These are phyloP conservation scores for Aegilops longissima DNA, from an alignment of 176 grass and related monocot genomes.

Conservation along the genomic window DNA sequence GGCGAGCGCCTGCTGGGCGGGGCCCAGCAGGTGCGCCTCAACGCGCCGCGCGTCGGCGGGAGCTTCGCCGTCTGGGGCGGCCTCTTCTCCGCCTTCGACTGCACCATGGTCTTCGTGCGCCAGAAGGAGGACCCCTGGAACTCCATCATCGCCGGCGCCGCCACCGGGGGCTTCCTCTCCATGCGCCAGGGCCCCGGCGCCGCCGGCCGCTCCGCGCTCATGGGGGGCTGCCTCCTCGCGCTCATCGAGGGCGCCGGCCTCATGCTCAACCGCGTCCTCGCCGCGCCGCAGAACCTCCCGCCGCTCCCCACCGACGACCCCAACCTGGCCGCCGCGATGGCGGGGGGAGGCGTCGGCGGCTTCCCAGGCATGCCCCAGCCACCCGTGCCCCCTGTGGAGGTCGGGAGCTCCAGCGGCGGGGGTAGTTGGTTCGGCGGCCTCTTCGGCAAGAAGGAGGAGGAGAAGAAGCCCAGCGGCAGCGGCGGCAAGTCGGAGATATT, in stretches of 20 bases:
- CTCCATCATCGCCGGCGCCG: constrained; percentile 91
- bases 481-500: constrained; percentile 70
- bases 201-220: constrained; percentile 59
- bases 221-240: constrained; percentile 79
- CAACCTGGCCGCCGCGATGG: constrained; percentile 28
- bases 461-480: constrained; percentile 37
- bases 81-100: constrained; percentile 97
- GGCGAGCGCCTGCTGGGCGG: constrained; percentile 76
- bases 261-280: constrained; percentile 90
- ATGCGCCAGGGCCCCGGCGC: constrained; percentile 73
- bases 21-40: constrained; percentile 81
- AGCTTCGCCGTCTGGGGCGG: constrained; percentile 99
- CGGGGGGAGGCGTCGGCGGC: background rate
- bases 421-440: constrained; percentile 53
- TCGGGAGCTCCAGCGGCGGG: constrained; percentile 1
- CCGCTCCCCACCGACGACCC: constrained; percentile 54
- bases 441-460: constrained; percentile 66
- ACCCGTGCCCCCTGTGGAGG: background rate
- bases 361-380: constrained; percentile 24
- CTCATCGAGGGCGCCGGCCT: constrained; percentile 95
- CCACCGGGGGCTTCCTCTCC: constrained; percentile 82
- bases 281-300: constrained; percentile 59
- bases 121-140: constrained; percentile 99
- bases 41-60: constrained; percentile 82
- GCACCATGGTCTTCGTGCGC: constrained; percentile 94